phyloP scores from a whole-genome alignment of 208 protist species.

The Crithidia bombi region DNA sequence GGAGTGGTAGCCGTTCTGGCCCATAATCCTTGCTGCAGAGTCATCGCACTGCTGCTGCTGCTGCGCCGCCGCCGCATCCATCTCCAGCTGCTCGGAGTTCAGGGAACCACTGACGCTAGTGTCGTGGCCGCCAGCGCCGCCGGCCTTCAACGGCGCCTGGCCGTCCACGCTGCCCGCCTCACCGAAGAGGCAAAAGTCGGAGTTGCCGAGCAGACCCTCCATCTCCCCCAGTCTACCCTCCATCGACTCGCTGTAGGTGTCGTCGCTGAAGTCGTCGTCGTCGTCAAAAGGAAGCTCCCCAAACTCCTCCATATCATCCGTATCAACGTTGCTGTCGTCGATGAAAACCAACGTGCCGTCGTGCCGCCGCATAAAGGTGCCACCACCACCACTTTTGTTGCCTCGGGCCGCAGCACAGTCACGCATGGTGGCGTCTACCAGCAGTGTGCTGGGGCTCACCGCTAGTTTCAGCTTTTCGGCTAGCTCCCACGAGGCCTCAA shows the following conservation, averaged over 20 bases:
- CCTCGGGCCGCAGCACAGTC: background rate
- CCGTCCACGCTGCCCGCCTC: background rate
- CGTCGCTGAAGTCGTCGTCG: conserved; percentile 1
- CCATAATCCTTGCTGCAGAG: background rate
- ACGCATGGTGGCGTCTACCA: background rate
- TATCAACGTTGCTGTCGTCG: background rate
- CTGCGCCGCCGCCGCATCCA: background rate
- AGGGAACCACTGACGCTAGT: background rate
- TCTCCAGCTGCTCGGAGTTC: background rate
- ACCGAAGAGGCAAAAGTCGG: conserved; percentile 13
- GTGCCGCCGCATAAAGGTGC: conserved; percentile 23
- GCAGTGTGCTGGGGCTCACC: background rate
- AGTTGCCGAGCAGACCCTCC: conserved; percentile 8
- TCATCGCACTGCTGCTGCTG: conserved; percentile 9
- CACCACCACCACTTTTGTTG: background rate
- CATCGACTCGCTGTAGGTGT: conserved; percentile 3
- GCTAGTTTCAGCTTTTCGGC: conserved; percentile 15
- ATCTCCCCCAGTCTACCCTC: background rate
- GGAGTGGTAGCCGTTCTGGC: conserved; percentile 22
- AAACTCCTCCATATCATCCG: background rate
- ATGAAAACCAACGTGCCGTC: conserved; percentile 28
- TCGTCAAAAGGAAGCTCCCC: conserved; percentile 11
- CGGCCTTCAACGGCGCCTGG: background rate
- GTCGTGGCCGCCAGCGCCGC: background rate
- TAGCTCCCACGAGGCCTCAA: conserved; percentile 24